Evolutionary conservation across 129 eudicot genomes (phyloP), one percentile per base, ranked within the genome.

Genomic region (Kitagawia praeruptora): DNA sequence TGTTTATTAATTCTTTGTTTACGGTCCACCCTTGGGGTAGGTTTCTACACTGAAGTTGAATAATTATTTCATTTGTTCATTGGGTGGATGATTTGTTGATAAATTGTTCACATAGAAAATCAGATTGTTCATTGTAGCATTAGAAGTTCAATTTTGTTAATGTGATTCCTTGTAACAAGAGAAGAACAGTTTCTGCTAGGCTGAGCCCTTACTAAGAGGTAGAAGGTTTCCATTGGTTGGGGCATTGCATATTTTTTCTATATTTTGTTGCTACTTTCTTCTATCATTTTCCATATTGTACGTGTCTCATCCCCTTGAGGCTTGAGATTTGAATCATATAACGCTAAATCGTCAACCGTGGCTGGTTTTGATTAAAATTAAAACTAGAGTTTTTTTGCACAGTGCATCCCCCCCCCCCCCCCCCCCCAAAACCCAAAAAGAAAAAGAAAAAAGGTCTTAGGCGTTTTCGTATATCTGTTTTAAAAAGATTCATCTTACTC

Each of bases 51-150:
- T 82, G 78, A 76, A 46, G 76, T 66, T 78, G 9, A 46, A 74
- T 77, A 75, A 81, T 85, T 74, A 47, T 85, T 85, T 79, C 47
- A 82, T 85, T 14, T 44, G 77, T 79, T 56, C 28, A 2, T 56
- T 54, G 48, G 77, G 80, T 8, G 80, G 79, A 81, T 75, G 54
- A 63, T 64, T 39, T 45, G 71, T 81, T 23, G 37, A 46, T 75
- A 67, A 74, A 66, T 5, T 67, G 46, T 47, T 58, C 48, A 63
- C 54, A 40, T 11, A 28, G 56, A 47, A 73, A 38, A 37, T 51
- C 27, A 8, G 28, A 56, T 23, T 25, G 66, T 23, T 56, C 13
- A 23, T 56, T 54, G 66, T 5, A 56, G 28, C 66, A 56, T 56
- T 21, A 54, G 4, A 56, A 21, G 11, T 23, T 8, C 28, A 56